Conservation (phyloP, 495 filamentous ascomycete species). For the Xylaria flabelliformis region DNA sequence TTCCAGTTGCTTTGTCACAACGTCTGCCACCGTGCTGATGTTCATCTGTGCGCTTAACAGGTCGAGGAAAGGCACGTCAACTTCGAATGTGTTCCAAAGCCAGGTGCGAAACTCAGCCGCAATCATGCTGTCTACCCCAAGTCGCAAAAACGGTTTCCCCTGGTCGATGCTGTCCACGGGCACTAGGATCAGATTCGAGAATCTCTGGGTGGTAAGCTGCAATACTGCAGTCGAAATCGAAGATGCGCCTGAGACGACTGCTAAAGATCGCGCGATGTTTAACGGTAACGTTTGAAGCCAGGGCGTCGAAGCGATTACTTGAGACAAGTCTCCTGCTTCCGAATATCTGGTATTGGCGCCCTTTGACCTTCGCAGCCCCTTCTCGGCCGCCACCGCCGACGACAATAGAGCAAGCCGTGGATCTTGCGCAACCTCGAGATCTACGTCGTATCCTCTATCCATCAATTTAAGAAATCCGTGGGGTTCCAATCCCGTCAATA, state of each 20-base stretch:
- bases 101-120: conserved; percentile 50
- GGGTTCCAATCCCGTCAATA: not conserved
- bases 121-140: conserved; percentile 54
- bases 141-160: conserved; percentile 35
- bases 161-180: conserved; percentile 43
- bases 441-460: not conserved
- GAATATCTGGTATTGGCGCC: not conserved
- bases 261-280: not conserved
- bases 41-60: conserved; percentile 23
- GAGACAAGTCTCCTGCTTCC: not conserved
- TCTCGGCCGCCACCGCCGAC: not conserved
- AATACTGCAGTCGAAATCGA: not conserved
- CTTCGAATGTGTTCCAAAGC: conserved; percentile 41
- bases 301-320: not conserved
- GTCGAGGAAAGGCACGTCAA: conserved; percentile 47
- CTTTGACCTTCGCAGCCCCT: not conserved
- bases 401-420: not conserved
- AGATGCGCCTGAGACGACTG: not conserved
- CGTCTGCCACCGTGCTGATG: not conserved
- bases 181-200: conserved; percentile 41
- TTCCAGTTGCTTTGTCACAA: not conserved
- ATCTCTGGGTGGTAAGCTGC: not conserved
- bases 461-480: not conserved
- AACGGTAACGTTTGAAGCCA: not conserved
- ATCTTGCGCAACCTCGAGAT: not conserved